Percentiles rank a stretch among this genome's conserved stretches.
Conservation (phyloP, 805 yeast species). For the Cyberlindnera americana region DNA sequence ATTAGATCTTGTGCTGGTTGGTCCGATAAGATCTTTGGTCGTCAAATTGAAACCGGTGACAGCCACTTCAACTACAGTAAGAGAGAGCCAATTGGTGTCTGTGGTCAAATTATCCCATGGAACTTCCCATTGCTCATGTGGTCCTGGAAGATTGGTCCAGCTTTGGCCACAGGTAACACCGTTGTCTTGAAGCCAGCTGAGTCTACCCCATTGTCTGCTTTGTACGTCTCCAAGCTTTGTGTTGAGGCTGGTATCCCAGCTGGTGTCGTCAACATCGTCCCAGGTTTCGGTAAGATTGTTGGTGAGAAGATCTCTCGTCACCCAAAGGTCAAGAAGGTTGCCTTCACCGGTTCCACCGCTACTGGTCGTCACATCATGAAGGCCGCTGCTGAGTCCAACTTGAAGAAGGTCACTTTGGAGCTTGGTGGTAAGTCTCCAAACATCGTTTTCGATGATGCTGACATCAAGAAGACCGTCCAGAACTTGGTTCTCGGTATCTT, state of each 20-base stretch:
- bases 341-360: slow-evolving; percentile 88
- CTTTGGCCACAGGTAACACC: slow-evolving; percentile 81
- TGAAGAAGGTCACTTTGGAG: slow-evolving; percentile 91
- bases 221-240: slow-evolving; percentile 59
- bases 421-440: slow-evolving; percentile 97
- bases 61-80: slow-evolving; percentile 61
- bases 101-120: slow-evolving; percentile 91
- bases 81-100: slow-evolving; percentile 84
- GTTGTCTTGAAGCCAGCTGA: slow-evolving; percentile 85
- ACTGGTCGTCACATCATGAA: slow-evolving; percentile 82
- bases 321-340: slow-evolving; percentile 69
- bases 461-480: slow-evolving; percentile 70
- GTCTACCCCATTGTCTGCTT: slow-evolving; percentile 80
- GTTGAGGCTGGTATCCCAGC: slow-evolving; percentile 78
- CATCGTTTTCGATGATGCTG: slow-evolving; percentile 82
- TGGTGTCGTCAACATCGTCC: slow-evolving; percentile 76
- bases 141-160: slow-evolving; percentile 86
- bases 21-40: slow-evolving; percentile 68
- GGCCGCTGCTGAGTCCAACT: slow-evolving; percentile 72
- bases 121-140: slow-evolving; percentile 88
- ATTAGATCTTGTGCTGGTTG: slow-evolving; percentile 83
- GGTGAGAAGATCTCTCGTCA: slow-evolving; percentile 71
- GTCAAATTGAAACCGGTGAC: slow-evolving; percentile 55
- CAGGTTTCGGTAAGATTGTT: slow-evolving; percentile 75
- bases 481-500: slow-evolving; percentile 79